Evolutionary conservation across 2,329 filamentous ascomycete genomes (phyloP).

Genomic region (Canariomyces notabilis): DNA sequence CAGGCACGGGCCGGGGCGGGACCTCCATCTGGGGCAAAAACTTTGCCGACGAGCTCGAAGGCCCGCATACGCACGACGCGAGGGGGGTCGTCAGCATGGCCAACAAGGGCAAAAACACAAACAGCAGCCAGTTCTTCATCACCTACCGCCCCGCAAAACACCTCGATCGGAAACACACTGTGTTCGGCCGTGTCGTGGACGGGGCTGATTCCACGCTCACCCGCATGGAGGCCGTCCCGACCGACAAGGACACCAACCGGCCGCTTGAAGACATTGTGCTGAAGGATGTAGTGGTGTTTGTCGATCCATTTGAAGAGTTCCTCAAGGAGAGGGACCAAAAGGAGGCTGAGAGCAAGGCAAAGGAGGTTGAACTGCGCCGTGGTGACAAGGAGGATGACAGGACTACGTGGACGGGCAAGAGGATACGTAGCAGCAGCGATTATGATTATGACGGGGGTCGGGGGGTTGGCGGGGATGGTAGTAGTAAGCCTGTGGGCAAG

Average conservation of each 20-base stretch:
- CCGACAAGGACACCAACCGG: conserved; percentile 62
- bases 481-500: conserved; percentile 56
- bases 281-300: conserved; percentile 75
- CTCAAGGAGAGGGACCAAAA: conserved; percentile 65
- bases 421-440: conserved; percentile 65
- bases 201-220: conserved; percentile 62
- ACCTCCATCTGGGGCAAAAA: conserved; percentile 89
- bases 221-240: conserved; percentile 71
- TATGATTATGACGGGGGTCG: too few relatives aligned
- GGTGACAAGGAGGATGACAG: conserved; percentile 82
- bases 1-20: conserved; percentile 87
- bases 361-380: conserved; percentile 53
- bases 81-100: conserved; percentile 88
- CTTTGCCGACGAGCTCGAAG: conserved; percentile 90
- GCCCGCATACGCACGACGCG: conserved; percentile 74
- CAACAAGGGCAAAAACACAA: conserved; percentile 98
- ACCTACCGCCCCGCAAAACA: conserved; percentile 81
- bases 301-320: conserved; percentile 96
- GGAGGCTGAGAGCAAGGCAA: conserved; percentile 52
- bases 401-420: conserved; percentile 94
- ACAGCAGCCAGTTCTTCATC: conserved; percentile 92
- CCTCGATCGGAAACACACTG: conserved; percentile 93
- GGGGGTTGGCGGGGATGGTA: conserved; percentile 36
- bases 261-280: conserved; percentile 77
- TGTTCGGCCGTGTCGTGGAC: conserved; percentile 82